These are phyloP conservation scores for Gossypium mustelinum DNA, from an alignment of 345 rosid species.

Conservation along the genomic window DNA sequence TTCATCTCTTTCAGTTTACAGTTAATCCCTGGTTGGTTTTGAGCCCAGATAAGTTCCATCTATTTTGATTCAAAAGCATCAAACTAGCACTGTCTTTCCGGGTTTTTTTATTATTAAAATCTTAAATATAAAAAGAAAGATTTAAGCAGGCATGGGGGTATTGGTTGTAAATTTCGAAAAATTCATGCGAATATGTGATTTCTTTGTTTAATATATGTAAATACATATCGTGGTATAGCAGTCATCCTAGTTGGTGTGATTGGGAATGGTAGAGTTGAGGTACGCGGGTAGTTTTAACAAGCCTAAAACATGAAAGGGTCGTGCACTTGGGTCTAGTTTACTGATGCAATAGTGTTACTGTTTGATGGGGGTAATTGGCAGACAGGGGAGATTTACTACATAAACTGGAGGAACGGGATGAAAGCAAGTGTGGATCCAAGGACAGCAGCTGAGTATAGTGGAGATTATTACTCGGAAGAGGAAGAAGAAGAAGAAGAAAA, in stretches of 20 bases:
- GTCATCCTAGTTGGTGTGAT: too few relatives aligned
- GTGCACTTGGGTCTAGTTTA: neutral
- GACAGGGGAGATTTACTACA: conserved; percentile 87
- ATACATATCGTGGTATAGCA: too few relatives aligned
- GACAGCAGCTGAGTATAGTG: conserved; percentile 31
- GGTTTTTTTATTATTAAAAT: neutral
- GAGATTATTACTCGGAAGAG: conserved; percentile 34
- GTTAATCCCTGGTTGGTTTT: neutral
- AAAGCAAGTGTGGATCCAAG: conserved; percentile 71
- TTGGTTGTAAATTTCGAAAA: neutral
- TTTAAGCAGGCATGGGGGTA: neutral
- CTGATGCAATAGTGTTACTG: neutral
- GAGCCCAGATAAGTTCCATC: neutral
- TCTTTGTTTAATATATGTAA: neutral
- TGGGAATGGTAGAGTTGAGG: too few relatives aligned
- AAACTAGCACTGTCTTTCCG: neutral
- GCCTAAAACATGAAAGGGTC: neutral
- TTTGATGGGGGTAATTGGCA: conserved; percentile 14
- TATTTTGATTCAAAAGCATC: neutral
- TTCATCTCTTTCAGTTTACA: neutral
- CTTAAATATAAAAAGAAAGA: neutral
- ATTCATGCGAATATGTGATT: neutral
- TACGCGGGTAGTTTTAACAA: too few relatives aligned
- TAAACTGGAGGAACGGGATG: conserved; percentile 72
- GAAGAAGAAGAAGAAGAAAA: neutral